These are phyloP conservation scores for Castanopsis chinensis DNA, from an alignment of 306 rosid genomes.

Conservation along the genomic window DNA sequence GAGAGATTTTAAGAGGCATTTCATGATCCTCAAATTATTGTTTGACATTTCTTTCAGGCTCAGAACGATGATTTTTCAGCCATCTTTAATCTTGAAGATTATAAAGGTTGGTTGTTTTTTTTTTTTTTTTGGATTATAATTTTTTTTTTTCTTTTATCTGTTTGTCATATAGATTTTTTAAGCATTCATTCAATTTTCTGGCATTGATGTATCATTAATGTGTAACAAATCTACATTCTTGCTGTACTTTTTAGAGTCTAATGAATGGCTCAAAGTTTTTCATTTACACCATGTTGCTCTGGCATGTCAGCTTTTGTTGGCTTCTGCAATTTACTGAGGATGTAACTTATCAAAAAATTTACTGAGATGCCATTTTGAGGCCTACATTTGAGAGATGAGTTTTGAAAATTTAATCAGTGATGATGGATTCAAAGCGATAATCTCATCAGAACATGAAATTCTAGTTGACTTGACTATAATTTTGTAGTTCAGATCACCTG, in stretches of 20 bases:
- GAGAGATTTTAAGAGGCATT: neutral
- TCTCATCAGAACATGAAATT: neutral
- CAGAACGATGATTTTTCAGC: conserved; percentile 81
- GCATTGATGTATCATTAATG: neutral
- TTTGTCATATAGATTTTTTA: neutral
- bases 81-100: conserved; percentile 91
- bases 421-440: neutral
- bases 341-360: neutral
- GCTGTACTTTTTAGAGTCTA: neutral
- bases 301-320: neutral
- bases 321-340: neutral
- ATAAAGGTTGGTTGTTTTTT: conserved; percentile 59
- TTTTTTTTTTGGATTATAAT: neutral
- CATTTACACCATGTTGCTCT: neutral
- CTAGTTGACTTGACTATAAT: neutral
- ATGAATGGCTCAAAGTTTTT: neutral
- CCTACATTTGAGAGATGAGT: neutral
- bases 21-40: conserved; percentile 23
- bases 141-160: neutral
- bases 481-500: neutral
- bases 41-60: conserved; percentile 55
- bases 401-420: neutral
- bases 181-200: neutral
- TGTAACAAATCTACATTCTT: neutral
- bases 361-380: neutral